phyloP scores from a whole-genome alignment of 495 filamentous ascomycete genomes.

The Cladorrhinum samala region DNA sequence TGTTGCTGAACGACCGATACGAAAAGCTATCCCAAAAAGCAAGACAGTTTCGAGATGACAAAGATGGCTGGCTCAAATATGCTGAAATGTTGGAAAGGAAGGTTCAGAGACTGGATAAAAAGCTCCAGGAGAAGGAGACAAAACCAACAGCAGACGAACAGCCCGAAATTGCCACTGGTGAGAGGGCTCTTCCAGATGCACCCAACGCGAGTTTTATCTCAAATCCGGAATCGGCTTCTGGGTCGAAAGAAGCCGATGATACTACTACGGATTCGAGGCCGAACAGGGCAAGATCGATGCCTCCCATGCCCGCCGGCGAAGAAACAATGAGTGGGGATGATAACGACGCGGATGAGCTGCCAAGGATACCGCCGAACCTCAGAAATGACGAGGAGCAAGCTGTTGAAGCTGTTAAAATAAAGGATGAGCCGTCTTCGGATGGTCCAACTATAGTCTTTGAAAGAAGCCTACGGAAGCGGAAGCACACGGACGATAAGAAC shows the following conservation, averaged over 20 bases:
- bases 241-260: not conserved
- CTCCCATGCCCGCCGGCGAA: no score
- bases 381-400: constrained; percentile 3
- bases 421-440: constrained; percentile 42
- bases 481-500: constrained; percentile 15
- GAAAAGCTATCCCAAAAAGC: constrained; percentile 5
- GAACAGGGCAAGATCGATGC: not conserved
- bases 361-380: not conserved
- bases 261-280: not conserved
- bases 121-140: constrained; percentile 6
- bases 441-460: constrained; percentile 38
- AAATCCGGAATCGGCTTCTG: constrained; percentile 5
- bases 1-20: constrained; percentile 20
- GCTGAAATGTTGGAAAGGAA: constrained; percentile 22
- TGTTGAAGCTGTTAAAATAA: constrained; percentile 21
- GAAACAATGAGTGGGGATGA: no score
- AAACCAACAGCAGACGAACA: not conserved
- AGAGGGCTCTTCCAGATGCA: not conserved
- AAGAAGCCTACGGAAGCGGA: constrained; percentile 38
- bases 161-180: not conserved
- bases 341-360: not conserved
- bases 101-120: constrained; percentile 18
- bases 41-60: constrained; percentile 8
- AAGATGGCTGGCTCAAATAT: constrained; percentile 25
- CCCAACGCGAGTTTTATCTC: constrained; percentile 9